Conservation (phyloP, 352 stramenopile genomes). For the Aphanomyces stellatus region DNA sequence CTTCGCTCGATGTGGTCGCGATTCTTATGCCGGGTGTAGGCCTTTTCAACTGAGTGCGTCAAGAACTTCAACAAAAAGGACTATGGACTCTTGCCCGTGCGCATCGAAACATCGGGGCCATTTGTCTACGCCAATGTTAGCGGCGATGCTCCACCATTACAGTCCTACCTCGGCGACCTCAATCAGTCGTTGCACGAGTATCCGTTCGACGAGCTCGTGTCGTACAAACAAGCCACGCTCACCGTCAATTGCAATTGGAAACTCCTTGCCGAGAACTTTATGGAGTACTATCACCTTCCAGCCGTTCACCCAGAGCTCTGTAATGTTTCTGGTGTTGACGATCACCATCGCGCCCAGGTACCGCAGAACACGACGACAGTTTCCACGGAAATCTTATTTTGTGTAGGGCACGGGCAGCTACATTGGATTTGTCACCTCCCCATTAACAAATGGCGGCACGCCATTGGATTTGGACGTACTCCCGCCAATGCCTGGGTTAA, state of each 20-base stretch:
- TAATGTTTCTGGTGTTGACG: constrained; percentile 23
- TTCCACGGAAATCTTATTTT: not conserved
- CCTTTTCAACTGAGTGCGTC: constrained; percentile 24
- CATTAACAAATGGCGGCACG: constrained; percentile 24
- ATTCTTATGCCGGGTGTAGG: constrained; percentile 10
- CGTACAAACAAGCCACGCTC: constrained; percentile 15
- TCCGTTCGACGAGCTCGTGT: constrained; percentile 23
- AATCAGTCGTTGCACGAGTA: constrained; percentile 18
- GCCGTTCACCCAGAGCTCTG: constrained; percentile 23
- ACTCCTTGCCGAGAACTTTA: constrained; percentile 27
- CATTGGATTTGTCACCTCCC: constrained; percentile 24
- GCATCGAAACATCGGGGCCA: constrained; percentile 21
- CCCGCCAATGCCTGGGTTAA: constrained; percentile 21
- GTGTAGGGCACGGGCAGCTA: constrained; percentile 20
- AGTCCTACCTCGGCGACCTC: constrained; percentile 22
- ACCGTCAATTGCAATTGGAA: constrained; percentile 25
- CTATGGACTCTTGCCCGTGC: constrained; percentile 22
- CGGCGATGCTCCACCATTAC: constrained; percentile 16
- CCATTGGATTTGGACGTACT: constrained; percentile 21
- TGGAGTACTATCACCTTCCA: constrained; percentile 29
- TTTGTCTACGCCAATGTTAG: constrained; percentile 24
- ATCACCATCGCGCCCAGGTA: constrained; percentile 25
- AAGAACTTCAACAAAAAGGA: constrained; percentile 27
- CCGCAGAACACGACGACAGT: not conserved
- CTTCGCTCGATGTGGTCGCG: not conserved